Conservation (phyloP, 2,329 filamentous ascomycete genomes). For the Aureobasidium sp. region DNA sequence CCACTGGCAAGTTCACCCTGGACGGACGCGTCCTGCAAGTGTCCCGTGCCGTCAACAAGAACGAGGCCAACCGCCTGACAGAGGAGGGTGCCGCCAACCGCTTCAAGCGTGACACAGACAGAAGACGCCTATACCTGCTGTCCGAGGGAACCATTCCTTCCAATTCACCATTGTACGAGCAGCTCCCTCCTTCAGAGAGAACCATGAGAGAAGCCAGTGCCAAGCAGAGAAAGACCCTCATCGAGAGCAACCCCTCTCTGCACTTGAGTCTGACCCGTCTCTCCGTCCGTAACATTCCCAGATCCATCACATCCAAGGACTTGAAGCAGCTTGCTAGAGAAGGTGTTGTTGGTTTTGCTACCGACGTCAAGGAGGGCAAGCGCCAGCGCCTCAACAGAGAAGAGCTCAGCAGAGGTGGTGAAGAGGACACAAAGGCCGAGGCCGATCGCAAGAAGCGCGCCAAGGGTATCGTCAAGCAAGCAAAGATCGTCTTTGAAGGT, state of each 20-base stretch:
- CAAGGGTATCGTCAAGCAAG: slow-evolving; percentile 81
- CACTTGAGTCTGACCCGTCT: slow-evolving; percentile 85
- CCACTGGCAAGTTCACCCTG: slow-evolving; percentile 77
- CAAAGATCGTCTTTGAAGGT: slow-evolving; percentile 91
- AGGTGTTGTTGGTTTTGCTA: slow-evolving; percentile 90
- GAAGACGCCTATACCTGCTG: slow-evolving; percentile 79
- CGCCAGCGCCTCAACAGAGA: slow-evolving; percentile 81
- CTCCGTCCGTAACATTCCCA: slow-evolving; percentile 83
- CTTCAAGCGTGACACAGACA: slow-evolving; percentile 71
- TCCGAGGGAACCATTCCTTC: slow-evolving; percentile 73
- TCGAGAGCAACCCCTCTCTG: slow-evolving; percentile 82
- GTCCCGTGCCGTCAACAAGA: slow-evolving; percentile 74
- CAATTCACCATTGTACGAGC: slow-evolving; percentile 68
- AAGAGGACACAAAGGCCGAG: slow-evolving; percentile 74
- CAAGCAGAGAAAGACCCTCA: slow-evolving; percentile 79
- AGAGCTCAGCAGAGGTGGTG: slow-evolving; percentile 70
- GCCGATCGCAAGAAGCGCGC: slow-evolving; percentile 69
- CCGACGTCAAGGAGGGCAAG: slow-evolving; percentile 70
- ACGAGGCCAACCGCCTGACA: slow-evolving; percentile 67
- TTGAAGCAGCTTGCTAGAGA: slow-evolving; percentile 85
- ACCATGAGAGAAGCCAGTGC: slow-evolving; percentile 82
- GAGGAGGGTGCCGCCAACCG: slow-evolving; percentile 56
- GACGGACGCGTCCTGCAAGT: slow-evolving; percentile 83
- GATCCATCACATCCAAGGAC: slow-evolving; percentile 73
- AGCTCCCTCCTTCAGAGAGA: slow-evolving; percentile 69